These are phyloP conservation scores for Auricularia cornea DNA, from an alignment of 768 basidiomycete species.

Conservation along the genomic window DNA sequence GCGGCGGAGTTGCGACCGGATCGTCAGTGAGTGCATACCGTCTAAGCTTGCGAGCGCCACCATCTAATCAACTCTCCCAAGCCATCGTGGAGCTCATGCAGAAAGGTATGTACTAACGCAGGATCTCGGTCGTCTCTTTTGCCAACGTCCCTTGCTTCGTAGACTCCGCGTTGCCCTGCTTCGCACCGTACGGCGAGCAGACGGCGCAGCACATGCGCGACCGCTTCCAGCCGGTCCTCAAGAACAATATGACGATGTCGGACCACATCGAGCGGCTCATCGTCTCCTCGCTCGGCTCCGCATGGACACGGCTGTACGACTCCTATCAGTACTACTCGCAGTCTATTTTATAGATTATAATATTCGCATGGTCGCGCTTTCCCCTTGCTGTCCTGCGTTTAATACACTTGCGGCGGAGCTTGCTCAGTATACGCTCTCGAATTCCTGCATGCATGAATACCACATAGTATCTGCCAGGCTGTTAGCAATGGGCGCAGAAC, in stretches of 20 bases:
- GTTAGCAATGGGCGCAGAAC: constrained; percentile 9
- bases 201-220: constrained; percentile 84
- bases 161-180: constrained; percentile 91
- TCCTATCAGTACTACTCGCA: constrained; percentile 97
- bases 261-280: constrained; percentile 88
- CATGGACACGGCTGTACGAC: constrained; percentile 95
- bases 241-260: constrained; percentile 65
- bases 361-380: neutral
- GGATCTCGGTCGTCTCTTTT: neutral
- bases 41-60: neutral
- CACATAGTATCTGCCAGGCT: constrained; percentile 26
- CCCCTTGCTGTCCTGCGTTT: too few species aligned
- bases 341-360: constrained; percentile 55
- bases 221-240: constrained; percentile 86
- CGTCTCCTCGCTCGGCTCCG: constrained; percentile 81
- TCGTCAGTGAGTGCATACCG: constrained; percentile 57
- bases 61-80: constrained; percentile 14
- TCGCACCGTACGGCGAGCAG: constrained; percentile 81
- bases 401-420: too few species aligned
- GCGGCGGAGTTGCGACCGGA: constrained; percentile 91
- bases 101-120: constrained; percentile 61
- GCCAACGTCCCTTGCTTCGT: constrained; percentile 2
- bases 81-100: constrained; percentile 96
- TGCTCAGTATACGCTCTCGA: neutral
- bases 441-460: neutral